Evolutionary conservation across 2,329 filamentous ascomycete species (phyloP), one percentile per base, ranked within the genome.

Genomic region (Albifimbria verrucaria): DNA sequence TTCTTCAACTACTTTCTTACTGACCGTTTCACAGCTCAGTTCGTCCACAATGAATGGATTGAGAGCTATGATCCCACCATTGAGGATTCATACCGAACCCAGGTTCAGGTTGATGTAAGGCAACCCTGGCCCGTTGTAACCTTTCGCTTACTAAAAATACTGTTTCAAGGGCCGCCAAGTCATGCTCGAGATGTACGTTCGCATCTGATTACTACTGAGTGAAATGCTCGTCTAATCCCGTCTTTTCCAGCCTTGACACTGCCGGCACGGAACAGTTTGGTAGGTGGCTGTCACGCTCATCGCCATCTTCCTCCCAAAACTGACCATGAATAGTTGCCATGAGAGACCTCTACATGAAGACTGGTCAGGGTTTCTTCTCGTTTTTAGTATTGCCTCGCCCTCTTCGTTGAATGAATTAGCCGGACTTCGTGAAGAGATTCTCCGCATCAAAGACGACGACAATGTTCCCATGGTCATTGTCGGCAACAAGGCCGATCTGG

Each of bases 31-130:
- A 57, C 57, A 91, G 91, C 92, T 65, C 91, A 96, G 78, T 96
- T 95, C 65, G 91, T 96, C 50, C 90, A 94, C 72, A 92, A 94
- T 74, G 88, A 95, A 63, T 95, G 91, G 89, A 93, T 96, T 68
- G 91, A 96, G 72, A 89, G 85, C 69, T 90, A 90, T 72, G 87
- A 90, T 68, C 87, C 87, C 17, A 90, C 87, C 18, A 90, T 90
- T 62, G 87, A 90, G 67, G 87, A 90, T 69, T 88, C 87, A 25
- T 90, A 90, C 67, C 80, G 87, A 56, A 89, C 87, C 56, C 86
- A 89, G 60, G 78, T 89, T 44, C 79, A 92, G 62, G 89, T 96
- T 57, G 91, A 96, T 79, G 91, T 94, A 76, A 79, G 89, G 82
- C 53, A 26, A 4, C 46, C 28, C 21, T 48, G 7, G 21, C 25